These are phyloP conservation scores for Nicotiana tomentosiformis DNA, from an alignment of 257 asterid species.

Conservation along the genomic window DNA sequence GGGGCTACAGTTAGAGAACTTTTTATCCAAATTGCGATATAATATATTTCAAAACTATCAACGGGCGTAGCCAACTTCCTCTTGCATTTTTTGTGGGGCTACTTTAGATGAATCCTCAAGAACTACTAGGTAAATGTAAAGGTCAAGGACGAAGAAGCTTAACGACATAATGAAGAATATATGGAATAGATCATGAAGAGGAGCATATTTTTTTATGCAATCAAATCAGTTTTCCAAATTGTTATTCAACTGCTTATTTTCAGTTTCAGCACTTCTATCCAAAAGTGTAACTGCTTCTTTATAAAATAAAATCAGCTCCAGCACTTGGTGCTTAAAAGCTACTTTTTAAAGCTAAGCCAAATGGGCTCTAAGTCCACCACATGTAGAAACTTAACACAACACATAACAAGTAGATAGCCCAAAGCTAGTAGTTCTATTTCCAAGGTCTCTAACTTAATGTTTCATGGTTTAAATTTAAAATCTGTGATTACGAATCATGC, in stretches of 20 bases:
- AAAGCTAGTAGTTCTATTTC: background rate
- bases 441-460: background rate
- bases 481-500: background rate
- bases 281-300: no score
- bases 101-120: slow-evolving; percentile 1
- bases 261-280: no score
- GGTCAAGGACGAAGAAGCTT: background rate
- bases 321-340: no score
- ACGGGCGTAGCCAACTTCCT: background rate
- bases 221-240: background rate
- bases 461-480: background rate
- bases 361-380: background rate
- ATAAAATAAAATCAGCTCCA: no score
- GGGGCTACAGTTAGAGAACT: background rate
- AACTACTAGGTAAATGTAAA: background rate
- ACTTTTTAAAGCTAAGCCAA: no score
- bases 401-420: background rate
- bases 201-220: background rate
- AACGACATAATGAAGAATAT: background rate
- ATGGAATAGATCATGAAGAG: background rate
- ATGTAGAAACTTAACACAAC: background rate
- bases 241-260: background rate
- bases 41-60: background rate
- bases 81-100: background rate
- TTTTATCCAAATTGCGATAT: background rate